phyloP scores from a whole-genome alignment of 495 filamentous ascomycete species.

The Chaetomidium leptoderma region DNA sequence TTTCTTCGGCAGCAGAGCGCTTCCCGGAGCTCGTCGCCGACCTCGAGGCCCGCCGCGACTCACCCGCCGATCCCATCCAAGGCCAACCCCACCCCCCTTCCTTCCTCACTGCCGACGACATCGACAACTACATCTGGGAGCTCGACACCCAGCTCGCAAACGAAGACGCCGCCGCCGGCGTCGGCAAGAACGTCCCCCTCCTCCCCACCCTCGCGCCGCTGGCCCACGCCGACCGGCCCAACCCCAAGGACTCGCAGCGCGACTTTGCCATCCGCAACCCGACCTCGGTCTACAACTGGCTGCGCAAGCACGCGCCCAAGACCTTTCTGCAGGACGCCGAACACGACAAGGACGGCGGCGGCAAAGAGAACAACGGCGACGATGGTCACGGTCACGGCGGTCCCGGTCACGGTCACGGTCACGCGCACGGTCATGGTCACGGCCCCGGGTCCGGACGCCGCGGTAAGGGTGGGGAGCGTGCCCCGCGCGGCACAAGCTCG shows the following conservation, averaged over 20 bases:
- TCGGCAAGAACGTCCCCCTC: slow-evolving; percentile 11
- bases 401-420: slow-evolving; percentile 29
- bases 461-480: slow-evolving; percentile 22
- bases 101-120: slow-evolving; percentile 70
- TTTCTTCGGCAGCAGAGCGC: slow-evolving; percentile 35
- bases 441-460: slow-evolving; percentile 20
- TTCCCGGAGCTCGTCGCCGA: slow-evolving; percentile 40
- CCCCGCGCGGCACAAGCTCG: slow-evolving; percentile 11
- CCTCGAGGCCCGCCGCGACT: slow-evolving; percentile 37
- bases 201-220: slow-evolving; percentile 41
- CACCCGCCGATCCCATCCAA: slow-evolving; percentile 35
- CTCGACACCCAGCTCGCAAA: slow-evolving; percentile 63
- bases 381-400: slow-evolving; percentile 40
- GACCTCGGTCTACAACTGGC: slow-evolving; percentile 85
- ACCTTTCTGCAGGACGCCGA: slow-evolving; percentile 82
- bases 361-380: slow-evolving; percentile 31
- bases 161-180: slow-evolving; percentile 16
- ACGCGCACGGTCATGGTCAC: slow-evolving; percentile 28
- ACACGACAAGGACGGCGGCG: slow-evolving; percentile 21
- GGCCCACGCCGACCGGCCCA: slow-evolving; percentile 25
- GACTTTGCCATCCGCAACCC: slow-evolving; percentile 71
- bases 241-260: slow-evolving; percentile 30
- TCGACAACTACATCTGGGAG: slow-evolving; percentile 72
- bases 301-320: slow-evolving; percentile 75
- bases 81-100: slow-evolving; percentile 40